A percentile compares a stretch with the other conserved stretches of the same genome.
phyloP scores from a whole-genome alignment of 768 basidiomycete species.

The Psilocybe tampanensis region DNA sequence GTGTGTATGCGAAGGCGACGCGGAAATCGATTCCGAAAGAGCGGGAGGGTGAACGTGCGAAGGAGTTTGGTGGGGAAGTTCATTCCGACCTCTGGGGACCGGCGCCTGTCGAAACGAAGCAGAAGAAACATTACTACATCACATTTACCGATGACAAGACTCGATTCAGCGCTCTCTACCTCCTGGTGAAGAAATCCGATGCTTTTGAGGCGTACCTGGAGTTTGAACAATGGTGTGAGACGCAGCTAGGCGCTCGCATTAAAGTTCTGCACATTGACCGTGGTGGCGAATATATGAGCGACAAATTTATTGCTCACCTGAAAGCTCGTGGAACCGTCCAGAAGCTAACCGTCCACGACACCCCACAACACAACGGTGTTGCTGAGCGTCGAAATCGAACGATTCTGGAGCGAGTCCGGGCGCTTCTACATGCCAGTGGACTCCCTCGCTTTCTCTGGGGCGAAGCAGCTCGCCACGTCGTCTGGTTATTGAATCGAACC shows the following conservation, averaged over 20 bases:
- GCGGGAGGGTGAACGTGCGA: slow-evolving; percentile 3
- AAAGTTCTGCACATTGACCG: slow-evolving; percentile 34
- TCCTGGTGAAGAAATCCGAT: slow-evolving; percentile 25
- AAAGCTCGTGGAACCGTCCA: slow-evolving; percentile 32
- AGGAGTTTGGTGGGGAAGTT: slow-evolving; percentile 18
- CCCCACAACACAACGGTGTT: slow-evolving; percentile 39
- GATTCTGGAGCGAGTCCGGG: slow-evolving; percentile 28
- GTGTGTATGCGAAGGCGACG: slow-evolving; percentile 43
- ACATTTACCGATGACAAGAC: slow-evolving; percentile 33
- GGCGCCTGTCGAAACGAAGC: slow-evolving; percentile 18
- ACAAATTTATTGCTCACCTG: slow-evolving; percentile 28
- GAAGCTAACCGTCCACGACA: slow-evolving; percentile 35
- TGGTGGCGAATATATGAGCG: slow-evolving; percentile 38
- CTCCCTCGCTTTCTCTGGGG: slow-evolving; percentile 40
- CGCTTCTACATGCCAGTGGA: slow-evolving; percentile 30
- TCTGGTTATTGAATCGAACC: slow-evolving; percentile 36
- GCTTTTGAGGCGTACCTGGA: slow-evolving; percentile 25
- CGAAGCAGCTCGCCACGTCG: slow-evolving; percentile 31
- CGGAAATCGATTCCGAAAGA: slow-evolving; percentile 31
- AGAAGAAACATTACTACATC: slow-evolving; percentile 28
- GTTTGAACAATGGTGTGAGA: slow-evolving; percentile 30
- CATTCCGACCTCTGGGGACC: slow-evolving; percentile 44
- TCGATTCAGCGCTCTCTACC: slow-evolving; percentile 14
- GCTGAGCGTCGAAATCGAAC: slow-evolving; percentile 39
- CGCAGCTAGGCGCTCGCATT: slow-evolving; percentile 25